Conservation (phyloP, 495 filamentous ascomycete genomes). For the Lasiosphaeria ovina region DNA sequence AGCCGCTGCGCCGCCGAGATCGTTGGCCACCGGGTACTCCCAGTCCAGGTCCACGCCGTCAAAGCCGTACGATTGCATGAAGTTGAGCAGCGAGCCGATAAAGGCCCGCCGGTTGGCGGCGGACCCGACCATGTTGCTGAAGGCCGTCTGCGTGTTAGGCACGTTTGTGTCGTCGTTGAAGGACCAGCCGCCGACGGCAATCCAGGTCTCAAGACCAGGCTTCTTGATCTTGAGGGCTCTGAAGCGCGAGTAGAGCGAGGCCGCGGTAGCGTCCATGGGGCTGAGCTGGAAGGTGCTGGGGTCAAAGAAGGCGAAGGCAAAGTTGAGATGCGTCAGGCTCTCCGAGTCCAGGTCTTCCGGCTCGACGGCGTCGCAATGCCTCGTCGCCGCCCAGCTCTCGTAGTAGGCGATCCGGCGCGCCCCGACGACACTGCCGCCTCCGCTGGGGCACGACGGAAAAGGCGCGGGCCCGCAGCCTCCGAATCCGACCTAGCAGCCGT, state of each 20-base stretch:
- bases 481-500: constrained; percentile 15
- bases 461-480: constrained; percentile 10
- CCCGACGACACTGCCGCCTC: constrained; percentile 2
- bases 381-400: constrained; percentile 9
- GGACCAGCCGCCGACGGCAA: constrained; percentile 46
- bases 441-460: constrained; percentile 27
- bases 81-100: constrained; percentile 15
- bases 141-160: constrained; percentile 19
- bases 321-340: constrained; percentile 28
- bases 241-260: constrained; percentile 9
- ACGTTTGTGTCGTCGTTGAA: constrained; percentile 37
- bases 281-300: constrained; percentile 13
- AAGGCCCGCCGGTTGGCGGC: constrained; percentile 20
- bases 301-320: constrained; percentile 26
- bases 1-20: constrained; percentile 33
- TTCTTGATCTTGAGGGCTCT: constrained; percentile 30
- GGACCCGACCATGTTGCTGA: constrained; percentile 21
- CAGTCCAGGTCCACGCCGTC: constrained; percentile 57
- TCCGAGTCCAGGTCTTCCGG: constrained; percentile 15
- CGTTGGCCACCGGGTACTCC: constrained; percentile 44
- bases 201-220: constrained; percentile 30
- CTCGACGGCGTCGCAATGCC: constrained; percentile 3
- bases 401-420: constrained; percentile 18
- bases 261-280: constrained; percentile 10
- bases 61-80: constrained; percentile 19